Evolutionary conservation across 2,329 filamentous ascomycete species (phyloP), one percentile per base, ranked within the genome.

Genomic region (Fusarium foetens): DNA sequence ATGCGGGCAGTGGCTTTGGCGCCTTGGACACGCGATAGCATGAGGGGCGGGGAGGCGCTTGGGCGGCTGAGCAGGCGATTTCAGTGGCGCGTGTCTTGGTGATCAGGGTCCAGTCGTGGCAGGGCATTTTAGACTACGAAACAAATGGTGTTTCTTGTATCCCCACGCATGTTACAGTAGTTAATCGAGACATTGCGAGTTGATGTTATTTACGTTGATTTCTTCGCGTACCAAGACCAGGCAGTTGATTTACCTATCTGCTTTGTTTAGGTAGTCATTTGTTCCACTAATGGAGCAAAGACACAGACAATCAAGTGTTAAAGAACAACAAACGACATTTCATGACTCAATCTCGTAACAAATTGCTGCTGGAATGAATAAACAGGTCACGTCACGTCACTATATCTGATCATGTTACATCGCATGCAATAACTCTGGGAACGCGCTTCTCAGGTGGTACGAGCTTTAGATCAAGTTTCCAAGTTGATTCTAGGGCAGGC

Each of bases 1-100:
- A 63, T 72, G 71, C 71, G 69, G 69, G 70, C 49, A 60, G 66
- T 75, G 71, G 68, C 66, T 74, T 63, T 74, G 66, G 60, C 54
- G 45, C 69, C 46, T 58, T 58, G 48, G 45, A 51, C 52, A 53
- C 53, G 39, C 57, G 66, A 73, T 57, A 60, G 48, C 45, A 25
- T 42, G 29, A 61, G 42, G 38, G 55, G 64, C 25, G 39, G 64
- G 62, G 66, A 51, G 58, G 65, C 66, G 66, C 66, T 70, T 70
- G 58, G 59, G 70, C 66, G 70, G 70, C 70, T 73, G 63, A 71
- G 70, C 66, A 71, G 58, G 61, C 57, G 49, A 48, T 62, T 41
- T 52, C 66, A 70, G 66, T 73, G 70, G 70, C 66, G 66, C 66
- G 58, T 73, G 57, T 63, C 58, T 73, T 33, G 66, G 35, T 54